Base-by-base conservation (phyloP, 805 yeast species). In the Zygosaccharomyces lentus region DNA sequence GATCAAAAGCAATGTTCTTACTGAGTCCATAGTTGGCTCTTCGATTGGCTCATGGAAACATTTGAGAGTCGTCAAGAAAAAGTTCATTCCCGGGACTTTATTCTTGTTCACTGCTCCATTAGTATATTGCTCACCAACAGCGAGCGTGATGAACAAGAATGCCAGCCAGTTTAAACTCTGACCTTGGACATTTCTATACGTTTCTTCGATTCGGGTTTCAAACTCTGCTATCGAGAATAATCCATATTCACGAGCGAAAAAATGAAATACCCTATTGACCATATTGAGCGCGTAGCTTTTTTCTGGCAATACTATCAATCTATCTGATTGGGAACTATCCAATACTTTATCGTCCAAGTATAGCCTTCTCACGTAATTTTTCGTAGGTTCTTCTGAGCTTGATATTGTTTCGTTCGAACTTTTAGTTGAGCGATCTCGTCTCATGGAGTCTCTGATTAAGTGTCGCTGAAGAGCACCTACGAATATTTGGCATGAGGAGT, bases 1-100 rank as follows among this genome's bases (percentile, higher is more conserved):
- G 24, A 68, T 53, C 34, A 68, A 47, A 17, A 67, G 48, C 31
- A 65, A 59, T 0, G 68, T 63, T 50, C 69, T 72, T 29, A 69
- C 59, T 38, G 53, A 46, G 9, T 59, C 53, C n/a, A 61, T 43
- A 13, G 56, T 54, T 15, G 71, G 72, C 43, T 60, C 60, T 49
- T 69, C 73, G 37, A 61, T 57, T 2, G 62, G 61, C 8, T 49
- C 54, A 9, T 55, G 58, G 44, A 64, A 65, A 37, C 55, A 58
- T 48, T 58, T 59, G 48, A 64, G 53, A 8, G 69, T 70, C 16
- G 66, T 66, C 34, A 57, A 50, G 39, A 51, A 58, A 43, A 52
- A 58, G 2, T 41, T 37, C 8, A 60, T 58, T 3, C 65, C 65
- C 13, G 65, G 65, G 16, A 41, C 23, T 15, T 19, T 35, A 24